These are phyloP conservation scores for Arthrinium puccinioides DNA, from an alignment of 2,329 filamentous ascomycete species.

Conservation along the genomic window DNA sequence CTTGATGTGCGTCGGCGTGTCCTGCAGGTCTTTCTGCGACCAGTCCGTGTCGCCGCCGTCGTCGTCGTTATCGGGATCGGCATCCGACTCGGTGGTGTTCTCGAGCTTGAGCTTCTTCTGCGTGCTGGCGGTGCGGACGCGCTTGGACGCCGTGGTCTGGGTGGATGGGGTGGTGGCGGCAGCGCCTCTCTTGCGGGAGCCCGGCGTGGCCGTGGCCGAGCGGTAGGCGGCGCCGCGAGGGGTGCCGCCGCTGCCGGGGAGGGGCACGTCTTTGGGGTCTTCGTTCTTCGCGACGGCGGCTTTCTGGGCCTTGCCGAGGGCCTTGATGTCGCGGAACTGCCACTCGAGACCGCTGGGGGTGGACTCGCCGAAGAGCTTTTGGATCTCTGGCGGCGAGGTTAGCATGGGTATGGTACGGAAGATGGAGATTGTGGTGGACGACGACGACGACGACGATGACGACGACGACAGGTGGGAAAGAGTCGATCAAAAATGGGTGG, in stretches of 20 bases:
- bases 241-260: not conserved
- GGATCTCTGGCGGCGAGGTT: conserved; percentile 54
- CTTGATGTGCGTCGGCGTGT: too few relatives aligned
- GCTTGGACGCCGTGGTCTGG: conserved; percentile 10
- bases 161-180: conserved; percentile 5
- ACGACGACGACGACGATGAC: too few relatives aligned
- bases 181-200: conserved; percentile 1
- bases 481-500: too few relatives aligned
- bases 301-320: conserved; percentile 40
- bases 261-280: conserved; percentile 29
- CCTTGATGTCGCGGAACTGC: conserved; percentile 51
- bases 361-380: conserved; percentile 52
- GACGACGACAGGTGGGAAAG: too few relatives aligned
- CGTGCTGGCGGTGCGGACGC: conserved; percentile 3
- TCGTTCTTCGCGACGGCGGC: conserved; percentile 34
- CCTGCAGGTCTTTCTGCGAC: too few relatives aligned
- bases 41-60: too few relatives aligned
- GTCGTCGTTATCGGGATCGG: too few relatives aligned
- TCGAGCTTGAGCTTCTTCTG: too few relatives aligned
- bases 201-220: not conserved
- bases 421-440: too few relatives aligned
- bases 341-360: conserved; percentile 52
- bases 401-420: too few relatives aligned
- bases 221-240: not conserved
- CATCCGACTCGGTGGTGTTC: too few relatives aligned